These are phyloP conservation scores for Xylariaceae sp. DNA, from an alignment of 2,329 filamentous ascomycete genomes.

Conservation along the genomic window DNA sequence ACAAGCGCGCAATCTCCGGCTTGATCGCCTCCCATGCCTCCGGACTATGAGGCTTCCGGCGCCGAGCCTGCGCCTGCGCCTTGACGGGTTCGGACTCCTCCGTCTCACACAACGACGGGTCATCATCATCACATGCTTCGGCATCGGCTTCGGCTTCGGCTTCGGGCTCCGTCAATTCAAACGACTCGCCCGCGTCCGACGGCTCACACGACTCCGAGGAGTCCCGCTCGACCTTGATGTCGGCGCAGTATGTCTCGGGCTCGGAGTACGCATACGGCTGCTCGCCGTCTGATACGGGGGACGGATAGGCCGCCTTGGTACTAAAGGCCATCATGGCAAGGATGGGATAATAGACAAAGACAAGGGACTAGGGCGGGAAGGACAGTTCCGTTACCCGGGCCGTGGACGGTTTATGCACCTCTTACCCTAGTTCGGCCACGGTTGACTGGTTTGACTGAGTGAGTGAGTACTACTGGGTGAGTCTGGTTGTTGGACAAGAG, in stretches of 20 bases:
- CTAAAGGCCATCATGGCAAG: background rate
- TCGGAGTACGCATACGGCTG: slow-evolving; percentile 2
- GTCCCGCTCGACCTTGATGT: slow-evolving; percentile 2
- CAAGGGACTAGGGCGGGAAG: no score
- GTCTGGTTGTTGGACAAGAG: no score
- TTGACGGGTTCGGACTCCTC: background rate
- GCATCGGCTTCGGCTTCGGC: no score
- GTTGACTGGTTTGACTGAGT: no score
- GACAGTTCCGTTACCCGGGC: no score
- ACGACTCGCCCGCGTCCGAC: no score
- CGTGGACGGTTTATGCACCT: no score
- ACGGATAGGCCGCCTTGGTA: slow-evolving; percentile 6
- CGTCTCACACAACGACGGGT: background rate
- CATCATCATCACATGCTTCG: no score
- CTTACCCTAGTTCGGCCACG: no score
- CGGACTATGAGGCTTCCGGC: slow-evolving; percentile 24
- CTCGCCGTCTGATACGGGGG: slow-evolving; percentile 8
- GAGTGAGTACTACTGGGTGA: no score
- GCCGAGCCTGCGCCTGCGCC: slow-evolving; percentile 8
- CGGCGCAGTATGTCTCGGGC: slow-evolving; percentile 1
- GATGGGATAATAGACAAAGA: no score
- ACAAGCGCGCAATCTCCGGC: slow-evolving; percentile 27
- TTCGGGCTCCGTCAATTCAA: no score
- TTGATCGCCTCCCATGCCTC: slow-evolving; percentile 24
- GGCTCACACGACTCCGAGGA: background rate